These are phyloP conservation scores for Solanum aculeatissimum DNA, from an alignment of 305 asterid species.

Conservation along the genomic window DNA sequence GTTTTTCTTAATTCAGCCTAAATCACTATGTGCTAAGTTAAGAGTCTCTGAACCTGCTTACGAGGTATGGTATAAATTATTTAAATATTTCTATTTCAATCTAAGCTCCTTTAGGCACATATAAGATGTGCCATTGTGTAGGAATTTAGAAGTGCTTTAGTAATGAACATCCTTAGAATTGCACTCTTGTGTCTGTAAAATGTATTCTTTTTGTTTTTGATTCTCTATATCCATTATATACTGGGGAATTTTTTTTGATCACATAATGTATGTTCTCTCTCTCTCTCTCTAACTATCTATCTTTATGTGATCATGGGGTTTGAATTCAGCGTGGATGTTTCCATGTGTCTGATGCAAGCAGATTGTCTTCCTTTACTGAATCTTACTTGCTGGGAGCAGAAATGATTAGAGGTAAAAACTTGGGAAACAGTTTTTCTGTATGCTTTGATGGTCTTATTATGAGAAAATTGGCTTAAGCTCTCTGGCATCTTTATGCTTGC, in stretches of 20 bases:
- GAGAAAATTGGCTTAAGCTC: not conserved
- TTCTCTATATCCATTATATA: not conserved
- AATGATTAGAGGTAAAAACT: conserved; percentile 38
- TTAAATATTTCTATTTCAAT: not conserved
- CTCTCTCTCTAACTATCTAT: not conserved
- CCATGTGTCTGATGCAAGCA: conserved; percentile 50
- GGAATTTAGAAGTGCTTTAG: not conserved
- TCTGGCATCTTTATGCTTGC: conserved; percentile 7
- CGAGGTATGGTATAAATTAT: not conserved
- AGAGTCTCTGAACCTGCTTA: not conserved
- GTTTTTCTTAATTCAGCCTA: not conserved
- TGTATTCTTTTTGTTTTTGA: not conserved
- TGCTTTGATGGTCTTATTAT: not conserved
- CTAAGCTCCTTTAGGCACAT: not conserved
- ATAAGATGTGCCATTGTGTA: not conserved
- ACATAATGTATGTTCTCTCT: not conserved
- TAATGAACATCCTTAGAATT: not conserved
- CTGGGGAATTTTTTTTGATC: not conserved
- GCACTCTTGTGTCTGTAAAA: not conserved
- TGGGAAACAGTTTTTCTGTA: not conserved
- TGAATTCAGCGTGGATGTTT: conserved; percentile 43
- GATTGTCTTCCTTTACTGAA: conserved; percentile 44
- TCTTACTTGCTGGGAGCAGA: conserved; percentile 60
- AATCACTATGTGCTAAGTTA: not conserved
- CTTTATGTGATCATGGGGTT: not conserved